Conservation (phyloP, 306 rosid genomes). For the Macrotyloma uniflorum region DNA sequence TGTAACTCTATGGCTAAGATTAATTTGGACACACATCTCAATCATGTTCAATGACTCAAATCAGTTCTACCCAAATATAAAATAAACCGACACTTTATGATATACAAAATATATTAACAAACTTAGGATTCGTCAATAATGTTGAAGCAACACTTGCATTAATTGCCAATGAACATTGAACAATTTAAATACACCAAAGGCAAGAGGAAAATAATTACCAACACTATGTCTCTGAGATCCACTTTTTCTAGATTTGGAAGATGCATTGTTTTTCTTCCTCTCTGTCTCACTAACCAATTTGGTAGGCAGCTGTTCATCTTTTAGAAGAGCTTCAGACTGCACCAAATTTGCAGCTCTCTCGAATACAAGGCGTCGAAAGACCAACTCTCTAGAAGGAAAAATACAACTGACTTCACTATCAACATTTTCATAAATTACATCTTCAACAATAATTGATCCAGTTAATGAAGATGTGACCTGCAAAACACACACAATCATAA, state of each 20-base stretch:
- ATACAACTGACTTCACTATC: slow-evolving; percentile 56
- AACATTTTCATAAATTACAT: slow-evolving; percentile 79
- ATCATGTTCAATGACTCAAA: not conserved
- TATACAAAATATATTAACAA: slow-evolving; percentile 22
- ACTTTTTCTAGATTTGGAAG: slow-evolving; percentile 70
- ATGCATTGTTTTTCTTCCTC: slow-evolving; percentile 58
- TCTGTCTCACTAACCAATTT: slow-evolving; percentile 48
- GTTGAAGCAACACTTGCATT: not conserved
- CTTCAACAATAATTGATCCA: slow-evolving; percentile 85
- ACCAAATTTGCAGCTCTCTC: slow-evolving; percentile 87
- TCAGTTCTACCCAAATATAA: not conserved
- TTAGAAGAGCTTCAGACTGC: slow-evolving; percentile 92
- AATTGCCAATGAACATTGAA: slow-evolving; percentile 14
- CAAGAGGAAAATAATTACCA: slow-evolving; percentile 51
- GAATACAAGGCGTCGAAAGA: slow-evolving; percentile 88
- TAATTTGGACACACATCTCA: not conserved
- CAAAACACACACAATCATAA: slow-evolving; percentile 38
- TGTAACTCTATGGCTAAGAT: not conserved
- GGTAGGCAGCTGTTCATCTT: slow-evolving; percentile 45
- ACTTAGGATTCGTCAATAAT: slow-evolving; percentile 2
- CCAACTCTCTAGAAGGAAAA: slow-evolving; percentile 68
- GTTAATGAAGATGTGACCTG: slow-evolving; percentile 85
- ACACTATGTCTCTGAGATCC: slow-evolving; percentile 50
- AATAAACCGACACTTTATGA: not conserved
- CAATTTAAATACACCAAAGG: slow-evolving; percentile 6